Evolutionary conservation across 2,329 filamentous ascomycete genomes (phyloP).

Genomic region (Trematosphaeria pertusa): DNA sequence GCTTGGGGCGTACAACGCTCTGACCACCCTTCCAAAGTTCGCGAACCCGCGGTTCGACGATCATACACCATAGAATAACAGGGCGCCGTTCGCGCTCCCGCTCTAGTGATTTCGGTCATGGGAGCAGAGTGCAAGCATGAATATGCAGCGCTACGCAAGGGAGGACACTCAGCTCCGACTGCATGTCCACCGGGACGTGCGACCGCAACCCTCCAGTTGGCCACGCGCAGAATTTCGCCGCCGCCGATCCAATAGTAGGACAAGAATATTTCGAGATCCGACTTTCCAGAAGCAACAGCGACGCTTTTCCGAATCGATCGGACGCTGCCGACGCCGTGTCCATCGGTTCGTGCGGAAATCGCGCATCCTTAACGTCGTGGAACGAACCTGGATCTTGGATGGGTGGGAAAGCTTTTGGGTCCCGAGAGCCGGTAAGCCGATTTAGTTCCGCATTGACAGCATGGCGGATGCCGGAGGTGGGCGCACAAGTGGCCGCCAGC

Average conservation of each 20-base stretch:
- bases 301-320: conserved; percentile 7
- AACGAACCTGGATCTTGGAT: background rate
- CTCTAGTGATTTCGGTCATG: background rate
- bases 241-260: conserved; percentile 1
- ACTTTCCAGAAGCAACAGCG: conserved; percentile 1
- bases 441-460: background rate
- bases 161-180: background rate
- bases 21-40: background rate
- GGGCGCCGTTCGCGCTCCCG: too few species aligned
- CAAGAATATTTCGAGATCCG: background rate
- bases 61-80: background rate
- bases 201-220: background rate
- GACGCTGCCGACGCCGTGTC: conserved; percentile 1
- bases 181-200: background rate
- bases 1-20: background rate
- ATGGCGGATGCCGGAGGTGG: background rate
- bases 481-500: background rate
- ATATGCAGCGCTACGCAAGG: background rate
- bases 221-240: background rate
- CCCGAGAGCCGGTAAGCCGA: background rate
- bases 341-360: background rate
- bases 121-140: background rate
- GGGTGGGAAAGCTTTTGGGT: background rate
- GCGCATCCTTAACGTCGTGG: conserved; percentile 1
- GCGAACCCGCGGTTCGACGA: background rate